Evolutionary conservation across 345 rosid genomes (phyloP).

Genomic region (Citrus sp.): DNA sequence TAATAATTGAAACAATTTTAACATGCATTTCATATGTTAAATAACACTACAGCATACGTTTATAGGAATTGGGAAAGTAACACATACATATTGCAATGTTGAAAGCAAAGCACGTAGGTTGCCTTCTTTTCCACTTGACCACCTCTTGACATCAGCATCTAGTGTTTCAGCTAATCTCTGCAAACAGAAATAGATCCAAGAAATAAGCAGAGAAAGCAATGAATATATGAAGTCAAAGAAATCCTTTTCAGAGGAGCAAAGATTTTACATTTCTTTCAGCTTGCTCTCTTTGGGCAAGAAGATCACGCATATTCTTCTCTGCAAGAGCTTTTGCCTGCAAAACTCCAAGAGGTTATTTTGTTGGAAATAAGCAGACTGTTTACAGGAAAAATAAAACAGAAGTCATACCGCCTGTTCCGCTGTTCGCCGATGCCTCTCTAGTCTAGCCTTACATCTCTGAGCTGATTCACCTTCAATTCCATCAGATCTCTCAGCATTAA

Average conservation of each 20-base stretch:
- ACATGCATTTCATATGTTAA: not conserved
- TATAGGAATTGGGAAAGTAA: not conserved
- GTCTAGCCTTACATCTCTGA: slow-evolving; percentile 91
- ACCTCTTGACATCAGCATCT: slow-evolving; percentile 90
- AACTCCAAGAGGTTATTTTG: slow-evolving; percentile 4
- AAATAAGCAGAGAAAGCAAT: slow-evolving; percentile 9
- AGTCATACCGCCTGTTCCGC: slow-evolving; percentile 84
- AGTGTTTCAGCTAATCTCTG: slow-evolving; percentile 90
- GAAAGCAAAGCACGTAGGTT: slow-evolving; percentile 94
- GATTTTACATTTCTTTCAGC: slow-evolving; percentile 72
- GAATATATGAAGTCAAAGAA: slow-evolving; percentile 7
- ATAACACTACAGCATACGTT: slow-evolving; percentile 1
- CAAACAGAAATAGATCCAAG: slow-evolving; percentile 19
- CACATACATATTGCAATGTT: slow-evolving; percentile 93
- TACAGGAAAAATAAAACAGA: not conserved
- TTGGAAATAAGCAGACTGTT: not conserved
- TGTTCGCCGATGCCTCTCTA: slow-evolving; percentile 86
- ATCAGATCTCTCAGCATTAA: slow-evolving; percentile 28
- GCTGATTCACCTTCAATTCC: slow-evolving; percentile 84
- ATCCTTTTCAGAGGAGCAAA: slow-evolving; percentile 1
- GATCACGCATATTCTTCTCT: slow-evolving; percentile 94
- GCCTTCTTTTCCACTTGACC: slow-evolving; percentile 95
- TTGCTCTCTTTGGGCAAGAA: slow-evolving; percentile 83
- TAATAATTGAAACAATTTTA: not conserved
- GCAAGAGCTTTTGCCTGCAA: slow-evolving; percentile 91